phyloP scores from a whole-genome alignment of 257 asterid genomes.

The Lantana camara region DNA sequence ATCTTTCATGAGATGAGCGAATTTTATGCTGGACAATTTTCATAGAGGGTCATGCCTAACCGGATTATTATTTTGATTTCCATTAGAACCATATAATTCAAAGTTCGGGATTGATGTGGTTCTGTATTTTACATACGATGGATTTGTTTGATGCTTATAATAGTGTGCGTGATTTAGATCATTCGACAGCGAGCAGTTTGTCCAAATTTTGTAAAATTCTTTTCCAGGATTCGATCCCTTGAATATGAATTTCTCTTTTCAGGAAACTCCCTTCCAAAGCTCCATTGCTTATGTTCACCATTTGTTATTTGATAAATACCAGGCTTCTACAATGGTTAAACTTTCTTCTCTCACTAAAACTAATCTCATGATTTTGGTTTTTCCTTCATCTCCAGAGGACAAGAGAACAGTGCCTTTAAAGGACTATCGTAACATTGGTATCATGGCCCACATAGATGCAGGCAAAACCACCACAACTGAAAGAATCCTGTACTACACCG shows the following conservation, averaged over 20 bases:
- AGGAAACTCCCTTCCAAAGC: too few species aligned
- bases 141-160: not conserved
- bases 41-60: not conserved
- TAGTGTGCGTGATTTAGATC: not conserved
- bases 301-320: conserved; percentile 8
- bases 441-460: conserved; percentile 98
- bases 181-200: not conserved
- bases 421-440: conserved; percentile 95
- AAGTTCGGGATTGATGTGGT: not conserved
- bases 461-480: conserved; percentile 98
- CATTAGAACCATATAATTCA: conserved; percentile 6
- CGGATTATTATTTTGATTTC: not conserved
- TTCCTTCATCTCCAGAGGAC: conserved; percentile 51
- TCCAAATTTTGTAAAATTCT: not conserved
- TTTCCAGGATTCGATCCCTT: not conserved
- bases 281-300: not conserved
- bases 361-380: not conserved
- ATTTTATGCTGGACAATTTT: not conserved
- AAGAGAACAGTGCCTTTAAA: conserved; percentile 69
- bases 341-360: not conserved
- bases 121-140: conserved; percentile 2
- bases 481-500: conserved; percentile 84
- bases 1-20: not conserved
- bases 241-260: too few species aligned
- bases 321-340: not conserved